Percentiles rank a stretch among this genome's conserved stretches.
These are phyloP conservation scores for Cicer cuneatum DNA, from an alignment of 306 rosid species.

Conservation along the genomic window DNA sequence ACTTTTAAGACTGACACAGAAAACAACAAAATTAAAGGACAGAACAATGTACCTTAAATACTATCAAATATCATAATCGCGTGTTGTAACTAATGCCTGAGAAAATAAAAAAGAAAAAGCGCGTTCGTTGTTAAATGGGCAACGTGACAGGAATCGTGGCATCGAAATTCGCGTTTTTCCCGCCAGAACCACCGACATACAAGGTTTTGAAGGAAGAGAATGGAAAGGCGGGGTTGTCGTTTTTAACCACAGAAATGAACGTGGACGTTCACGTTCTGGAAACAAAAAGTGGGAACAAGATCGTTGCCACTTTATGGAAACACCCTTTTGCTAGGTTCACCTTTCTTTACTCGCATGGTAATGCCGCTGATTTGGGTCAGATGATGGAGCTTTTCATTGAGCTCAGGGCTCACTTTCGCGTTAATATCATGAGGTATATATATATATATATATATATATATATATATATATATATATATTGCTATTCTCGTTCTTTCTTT, in stretches of 20 bases:
- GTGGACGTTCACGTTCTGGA: slow-evolving; percentile 68
- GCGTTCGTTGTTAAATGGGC: slow-evolving; percentile 60
- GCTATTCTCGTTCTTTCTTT: not conserved
- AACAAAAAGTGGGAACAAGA: slow-evolving; percentile 74
- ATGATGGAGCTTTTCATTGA: slow-evolving; percentile 91
- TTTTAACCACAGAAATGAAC: slow-evolving; percentile 69
- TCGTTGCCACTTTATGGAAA: slow-evolving; percentile 91
- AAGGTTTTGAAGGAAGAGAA: slow-evolving; percentile 51
- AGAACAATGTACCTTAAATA: too few species aligned
- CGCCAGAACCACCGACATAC: slow-evolving; percentile 97
- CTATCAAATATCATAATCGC: too few species aligned
- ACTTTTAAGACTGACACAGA: too few species aligned
- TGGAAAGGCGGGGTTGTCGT: slow-evolving; percentile 59
- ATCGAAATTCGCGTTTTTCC: slow-evolving; percentile 94
- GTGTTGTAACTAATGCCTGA: too few species aligned
- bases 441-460: too few species aligned
- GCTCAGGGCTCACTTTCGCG: slow-evolving; percentile 96
- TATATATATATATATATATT: not conserved
- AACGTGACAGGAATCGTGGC: slow-evolving; percentile 92
- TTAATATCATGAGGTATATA: slow-evolving; percentile 69
- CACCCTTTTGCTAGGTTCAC: slow-evolving; percentile 89
- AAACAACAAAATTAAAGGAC: too few species aligned
- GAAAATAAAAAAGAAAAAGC: too few species aligned
- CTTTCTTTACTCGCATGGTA: slow-evolving; percentile 91
- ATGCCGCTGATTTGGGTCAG: slow-evolving; percentile 98